Percentiles rank a stretch among this genome's conserved stretches.
These are phyloP conservation scores for Abortiporus biennis DNA, from an alignment of 1,284 basidiomycete genomes.

Conservation along the genomic window DNA sequence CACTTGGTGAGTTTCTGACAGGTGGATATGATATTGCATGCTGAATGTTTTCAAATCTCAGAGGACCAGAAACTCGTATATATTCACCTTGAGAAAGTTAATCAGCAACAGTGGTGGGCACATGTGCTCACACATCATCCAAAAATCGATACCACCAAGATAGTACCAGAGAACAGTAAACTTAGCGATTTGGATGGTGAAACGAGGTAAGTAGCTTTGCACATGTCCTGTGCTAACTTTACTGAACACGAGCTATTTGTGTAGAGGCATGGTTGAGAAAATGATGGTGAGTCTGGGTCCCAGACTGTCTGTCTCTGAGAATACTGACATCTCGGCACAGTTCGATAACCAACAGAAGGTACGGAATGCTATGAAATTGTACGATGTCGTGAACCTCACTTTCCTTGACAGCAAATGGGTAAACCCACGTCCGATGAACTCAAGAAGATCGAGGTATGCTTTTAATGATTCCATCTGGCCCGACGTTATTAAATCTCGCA, in stretches of 20 bases:
- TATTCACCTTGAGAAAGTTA: slow-evolving; percentile 85
- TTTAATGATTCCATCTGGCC: neutral
- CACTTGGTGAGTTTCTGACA: slow-evolving; percentile 65
- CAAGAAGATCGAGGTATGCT: slow-evolving; percentile 78
- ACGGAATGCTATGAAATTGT: slow-evolving; percentile 10
- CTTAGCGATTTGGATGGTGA: slow-evolving; percentile 94
- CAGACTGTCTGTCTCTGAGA: slow-evolving; percentile 10
- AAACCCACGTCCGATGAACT: slow-evolving; percentile 90
- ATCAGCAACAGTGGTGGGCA: slow-evolving; percentile 94
- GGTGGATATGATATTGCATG: neutral
- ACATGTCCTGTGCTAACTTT: too few species aligned
- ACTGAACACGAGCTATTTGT: neutral
- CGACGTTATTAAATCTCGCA: neutral
- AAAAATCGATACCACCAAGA: slow-evolving; percentile 96
- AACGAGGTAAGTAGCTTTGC: slow-evolving; percentile 61
- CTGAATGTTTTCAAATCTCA: slow-evolving; percentile 25
- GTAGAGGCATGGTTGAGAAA: slow-evolving; percentile 97
- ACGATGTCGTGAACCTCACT: too few species aligned
- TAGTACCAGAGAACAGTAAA: slow-evolving; percentile 93
- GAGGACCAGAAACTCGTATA: slow-evolving; percentile 75
- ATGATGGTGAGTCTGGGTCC: slow-evolving; percentile 85
- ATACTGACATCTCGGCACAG: slow-evolving; percentile 48
- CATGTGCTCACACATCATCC: slow-evolving; percentile 94
- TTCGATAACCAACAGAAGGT: slow-evolving; percentile 98
- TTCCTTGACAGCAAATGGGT: slow-evolving; percentile 77